Evolutionary conservation across 306 rosid genomes (phyloP), one percentile per base, ranked within the genome.

Genomic region (Vigna angularis): DNA sequence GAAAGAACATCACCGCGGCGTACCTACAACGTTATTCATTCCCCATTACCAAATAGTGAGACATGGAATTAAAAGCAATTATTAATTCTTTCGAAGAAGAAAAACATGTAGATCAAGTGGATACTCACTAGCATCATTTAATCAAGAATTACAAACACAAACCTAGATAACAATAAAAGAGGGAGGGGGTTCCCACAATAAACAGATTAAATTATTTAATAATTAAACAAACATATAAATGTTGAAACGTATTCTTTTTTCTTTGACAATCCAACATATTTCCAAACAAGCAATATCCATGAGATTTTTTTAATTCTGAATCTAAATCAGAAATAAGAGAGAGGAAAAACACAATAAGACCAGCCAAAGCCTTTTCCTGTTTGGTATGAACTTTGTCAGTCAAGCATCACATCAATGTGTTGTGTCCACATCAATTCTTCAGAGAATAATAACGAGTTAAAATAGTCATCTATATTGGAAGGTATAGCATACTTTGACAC

Each of bases 1-100:
- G 99, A 96, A 76, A 96, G 99, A 82, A 96, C 99, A 57, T 96
- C 99, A 14, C 73, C 20, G 22, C 99, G 98, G 63, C 99, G 87
- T 81, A 96, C 99, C 99, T 96, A 72, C 18, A 10, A 36, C 42
- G 75, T 74, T 68, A 83, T 65, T 77, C 85, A 74, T 78, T 79
- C 81, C 61, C 61, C 64, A 65, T 73, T 72, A 57, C 82, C 62
- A 78, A 77, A 79, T 72, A 32, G 64, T 24, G 56, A 17, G 30
- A 34, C 51, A 71, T 45, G 66, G 65, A 44, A 61, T 26, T 26
- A 26, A 70, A 68, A 65, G 58, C 36, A 61, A 49, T 36, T 66
- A 83, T 45, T 45, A 28, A 3, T 61, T 24, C 30, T 24, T 3
- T 61, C 3, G 0, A 22, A 8, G 17, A 44, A 9, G 22, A 78